Conservation (phyloP, 106 monocot genomes). For the Hemerocallis citrina region DNA sequence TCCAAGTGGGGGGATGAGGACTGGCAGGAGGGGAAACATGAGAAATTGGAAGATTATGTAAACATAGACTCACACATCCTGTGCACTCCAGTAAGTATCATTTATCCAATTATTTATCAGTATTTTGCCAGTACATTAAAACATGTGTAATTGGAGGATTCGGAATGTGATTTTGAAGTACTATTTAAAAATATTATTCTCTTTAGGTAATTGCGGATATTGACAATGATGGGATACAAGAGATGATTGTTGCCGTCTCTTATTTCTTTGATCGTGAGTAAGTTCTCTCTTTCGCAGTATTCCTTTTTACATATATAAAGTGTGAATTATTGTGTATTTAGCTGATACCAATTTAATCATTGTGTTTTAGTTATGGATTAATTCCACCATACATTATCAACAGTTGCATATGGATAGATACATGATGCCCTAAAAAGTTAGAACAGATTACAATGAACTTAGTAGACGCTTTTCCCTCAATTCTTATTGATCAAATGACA, state of each 20-base stretch:
- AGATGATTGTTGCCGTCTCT: constrained; percentile 95
- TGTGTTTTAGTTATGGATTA: neutral
- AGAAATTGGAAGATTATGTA: constrained; percentile 86
- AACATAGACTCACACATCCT: constrained; percentile 89
- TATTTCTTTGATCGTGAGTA: constrained; percentile 99
- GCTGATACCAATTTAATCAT: neutral
- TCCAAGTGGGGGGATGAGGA: constrained; percentile 97
- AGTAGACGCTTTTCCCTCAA: too few relatives aligned
- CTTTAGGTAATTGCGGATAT: constrained; percentile 96
- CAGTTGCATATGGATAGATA: too few relatives aligned
- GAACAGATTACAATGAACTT: too few relatives aligned
- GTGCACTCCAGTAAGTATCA: constrained; percentile 83
- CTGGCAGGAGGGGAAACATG: constrained; percentile 69
- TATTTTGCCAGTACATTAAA: neutral
- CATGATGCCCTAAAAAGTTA: too few relatives aligned
- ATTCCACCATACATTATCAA: too few relatives aligned
- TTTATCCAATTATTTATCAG: neutral
- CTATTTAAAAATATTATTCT: neutral
- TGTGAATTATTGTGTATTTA: neutral
- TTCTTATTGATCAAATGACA: too few relatives aligned
- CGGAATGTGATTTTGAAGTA: neutral
- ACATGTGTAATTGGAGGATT: neutral
- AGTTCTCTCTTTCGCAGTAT: constrained; percentile 8
- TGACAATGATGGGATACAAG: constrained; percentile 84
- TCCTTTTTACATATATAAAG: neutral